phyloP scores from a whole-genome alignment of 2,329 filamentous ascomycete genomes.

The Cercospora nicotianae region DNA sequence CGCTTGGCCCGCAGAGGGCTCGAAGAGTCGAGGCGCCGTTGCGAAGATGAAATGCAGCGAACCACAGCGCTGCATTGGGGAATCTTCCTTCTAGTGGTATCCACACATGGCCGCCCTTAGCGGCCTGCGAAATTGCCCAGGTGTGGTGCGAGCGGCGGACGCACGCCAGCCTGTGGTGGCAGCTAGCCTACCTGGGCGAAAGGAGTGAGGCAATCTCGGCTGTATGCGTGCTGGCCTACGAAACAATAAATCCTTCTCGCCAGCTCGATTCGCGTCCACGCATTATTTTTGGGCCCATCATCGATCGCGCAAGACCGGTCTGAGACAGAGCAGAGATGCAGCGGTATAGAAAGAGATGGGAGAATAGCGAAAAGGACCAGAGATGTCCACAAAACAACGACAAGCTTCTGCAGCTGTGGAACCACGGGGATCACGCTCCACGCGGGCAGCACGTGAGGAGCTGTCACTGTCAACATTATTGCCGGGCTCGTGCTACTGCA shows the following conservation, averaged over 20 bases:
- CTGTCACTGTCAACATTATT: background rate
- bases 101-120: slow-evolving; percentile 11
- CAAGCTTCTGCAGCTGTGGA: background rate
- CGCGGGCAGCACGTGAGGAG: slow-evolving; percentile 5
- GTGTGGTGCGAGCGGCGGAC: background rate
- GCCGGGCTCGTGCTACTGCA: slow-evolving; percentile 3
- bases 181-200: background rate
- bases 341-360: background rate
- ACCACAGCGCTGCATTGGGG: background rate
- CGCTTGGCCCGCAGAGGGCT: background rate
- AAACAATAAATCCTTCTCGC: slow-evolving; percentile 9
- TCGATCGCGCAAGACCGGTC: background rate
- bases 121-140: slow-evolving; percentile 11
- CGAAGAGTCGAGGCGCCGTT: background rate
- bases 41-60: background rate
- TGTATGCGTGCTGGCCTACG: background rate
- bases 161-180: background rate
- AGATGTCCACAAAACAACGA: background rate
- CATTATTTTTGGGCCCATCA: background rate
- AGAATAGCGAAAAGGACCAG: background rate
- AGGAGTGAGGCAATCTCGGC: slow-evolving; percentile 8
- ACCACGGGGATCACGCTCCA: background rate
- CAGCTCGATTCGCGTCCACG: background rate
- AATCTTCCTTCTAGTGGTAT: background rate
- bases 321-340: background rate